These are phyloP conservation scores for Agapanthus africanus DNA, from an alignment of 106 monocot genomes.

Conservation along the genomic window DNA sequence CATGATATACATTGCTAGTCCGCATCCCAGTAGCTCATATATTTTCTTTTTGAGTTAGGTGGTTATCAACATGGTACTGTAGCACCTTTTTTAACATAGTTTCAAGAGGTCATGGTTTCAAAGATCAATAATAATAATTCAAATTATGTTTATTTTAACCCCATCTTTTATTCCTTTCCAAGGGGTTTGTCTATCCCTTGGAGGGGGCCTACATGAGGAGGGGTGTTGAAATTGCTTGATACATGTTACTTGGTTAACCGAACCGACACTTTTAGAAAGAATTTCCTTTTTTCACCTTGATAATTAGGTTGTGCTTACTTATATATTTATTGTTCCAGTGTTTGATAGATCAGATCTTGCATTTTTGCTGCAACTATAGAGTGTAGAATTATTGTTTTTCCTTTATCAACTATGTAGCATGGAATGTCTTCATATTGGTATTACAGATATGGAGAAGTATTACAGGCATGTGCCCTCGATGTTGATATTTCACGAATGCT, in stretches of 20 bases:
- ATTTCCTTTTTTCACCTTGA: background rate
- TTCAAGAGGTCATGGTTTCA: background rate
- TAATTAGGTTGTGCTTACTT: background rate
- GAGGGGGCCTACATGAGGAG: background rate
- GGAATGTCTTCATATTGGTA: background rate
- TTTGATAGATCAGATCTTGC: background rate
- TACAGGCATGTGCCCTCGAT: conserved; percentile 86
- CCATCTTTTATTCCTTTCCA: background rate
- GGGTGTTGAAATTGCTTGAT: background rate
- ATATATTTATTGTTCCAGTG: background rate
- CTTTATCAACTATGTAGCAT: conserved; percentile 1
- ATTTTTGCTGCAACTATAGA: background rate
- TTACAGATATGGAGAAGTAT: conserved; percentile 71
- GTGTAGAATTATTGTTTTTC: conserved; percentile 4
- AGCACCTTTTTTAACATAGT: background rate
- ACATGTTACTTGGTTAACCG: background rate
- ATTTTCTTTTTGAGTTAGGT: background rate
- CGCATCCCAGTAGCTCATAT: background rate
- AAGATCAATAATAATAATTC: background rate
- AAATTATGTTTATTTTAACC: background rate
- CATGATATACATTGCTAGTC: background rate
- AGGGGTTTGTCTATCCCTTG: background rate
- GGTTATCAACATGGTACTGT: background rate
- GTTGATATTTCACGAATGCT: conserved; percentile 79
- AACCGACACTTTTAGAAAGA: conserved; percentile 5